Base-by-base conservation (phyloP, 208 protist genomes). In the Leishmania guyanensis region DNA sequence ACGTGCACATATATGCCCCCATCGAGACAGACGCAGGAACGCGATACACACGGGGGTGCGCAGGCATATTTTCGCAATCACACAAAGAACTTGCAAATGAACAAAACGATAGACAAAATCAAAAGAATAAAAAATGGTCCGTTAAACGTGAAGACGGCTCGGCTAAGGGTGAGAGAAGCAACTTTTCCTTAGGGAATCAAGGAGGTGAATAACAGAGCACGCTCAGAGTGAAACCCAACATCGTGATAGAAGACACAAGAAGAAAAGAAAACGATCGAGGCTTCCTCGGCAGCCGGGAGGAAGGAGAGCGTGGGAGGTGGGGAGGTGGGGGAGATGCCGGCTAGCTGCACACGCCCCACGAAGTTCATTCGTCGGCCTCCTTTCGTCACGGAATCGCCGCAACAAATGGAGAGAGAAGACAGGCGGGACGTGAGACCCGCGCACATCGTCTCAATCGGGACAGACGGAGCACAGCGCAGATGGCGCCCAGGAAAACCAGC, bases 61-160 rank as follows among this genome's bases (percentile, higher is more conserved):
- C 58, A 22, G 20, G 8, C 26, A 29, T 26, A 6, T 64, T 64
- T 33, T 64, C 53, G 4, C 43, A 46, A 46, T 46, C 43, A 0
- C 43, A 46, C 43, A 46, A 46, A 46, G 43, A 6, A 46, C 43
- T 46, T 46, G 43, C 43, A 6, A 46, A 46, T 46, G 43, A 46
- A 16, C 5, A 46, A 56, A 56, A 20, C 53, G 53, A 56, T 22
- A 56, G 43, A 46, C 43, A 46, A 46, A 51, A 72, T 53, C 50
- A 62, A 74, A 80, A n/a, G 29, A 62, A 73, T 54, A 29, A 80
- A 73, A 58, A 53, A 64, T 60, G 4, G 20, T 62, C 58, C 12
- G 39, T 66, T 10, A 53, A 54, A 58, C 17, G 22, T 74, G 43
- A 46, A 46, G 43, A 46, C 62, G 39, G 62, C 62, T 43, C 29